Evolutionary conservation across 148 eudicot species (phyloP).

Genomic region (Polygonum maritimum): DNA sequence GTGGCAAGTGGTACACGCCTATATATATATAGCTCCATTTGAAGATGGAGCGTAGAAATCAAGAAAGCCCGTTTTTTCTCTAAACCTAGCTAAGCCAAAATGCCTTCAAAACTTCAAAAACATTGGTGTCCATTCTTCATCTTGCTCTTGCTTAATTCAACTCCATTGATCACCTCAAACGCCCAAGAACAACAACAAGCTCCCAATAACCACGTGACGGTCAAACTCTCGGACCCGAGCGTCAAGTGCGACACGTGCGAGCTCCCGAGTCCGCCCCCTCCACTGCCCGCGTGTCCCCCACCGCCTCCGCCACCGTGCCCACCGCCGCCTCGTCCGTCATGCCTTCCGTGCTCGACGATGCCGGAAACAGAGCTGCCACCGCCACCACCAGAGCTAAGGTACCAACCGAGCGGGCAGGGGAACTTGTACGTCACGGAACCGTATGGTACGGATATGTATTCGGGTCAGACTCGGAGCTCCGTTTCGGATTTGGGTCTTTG

Average conservation of each 20-base stretch:
- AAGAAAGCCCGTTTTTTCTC: too few species aligned
- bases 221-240: not conserved
- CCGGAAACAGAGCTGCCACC: constrained; percentile 7
- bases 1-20: too few species aligned
- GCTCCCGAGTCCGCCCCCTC: constrained; percentile 1
- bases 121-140: not conserved
- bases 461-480: constrained; percentile 9
- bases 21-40: too few species aligned
- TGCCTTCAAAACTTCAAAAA: constrained; percentile 2
- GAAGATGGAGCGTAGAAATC: too few species aligned
- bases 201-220: not conserved
- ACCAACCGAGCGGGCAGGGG: not conserved
- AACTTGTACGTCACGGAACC: constrained; percentile 8
- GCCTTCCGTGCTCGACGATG: not conserved
- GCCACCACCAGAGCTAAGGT: not conserved
- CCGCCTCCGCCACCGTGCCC: constrained; percentile 19
- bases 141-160: constrained; percentile 10
- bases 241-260: constrained; percentile 8
- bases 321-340: not conserved
- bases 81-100: not conserved
- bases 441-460: not conserved
- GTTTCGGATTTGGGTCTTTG: not conserved
- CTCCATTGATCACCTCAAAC: constrained; percentile 8
- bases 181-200: not conserved
- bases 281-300: not conserved